Evolutionary conservation across 2,329 filamentous ascomycete genomes (phyloP).

Genomic region (Fusarium tanahbumbuense): DNA sequence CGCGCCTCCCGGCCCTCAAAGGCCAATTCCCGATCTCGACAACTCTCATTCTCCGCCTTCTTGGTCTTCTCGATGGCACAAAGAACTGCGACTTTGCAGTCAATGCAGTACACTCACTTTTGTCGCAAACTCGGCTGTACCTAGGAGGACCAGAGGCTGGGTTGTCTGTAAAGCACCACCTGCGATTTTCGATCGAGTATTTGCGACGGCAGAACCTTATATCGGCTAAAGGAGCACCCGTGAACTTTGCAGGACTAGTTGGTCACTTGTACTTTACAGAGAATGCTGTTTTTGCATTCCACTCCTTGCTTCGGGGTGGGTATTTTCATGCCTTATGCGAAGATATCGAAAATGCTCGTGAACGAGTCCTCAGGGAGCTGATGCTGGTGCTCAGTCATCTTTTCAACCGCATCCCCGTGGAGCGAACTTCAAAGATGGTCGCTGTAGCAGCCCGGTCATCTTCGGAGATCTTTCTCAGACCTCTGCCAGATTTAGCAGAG

Average conservation of each 20-base stretch:
- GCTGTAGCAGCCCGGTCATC: conserved; percentile 66
- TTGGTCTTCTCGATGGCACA: conserved; percentile 74
- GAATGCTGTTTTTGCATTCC: conserved; percentile 80
- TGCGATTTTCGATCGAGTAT: conserved; percentile 86
- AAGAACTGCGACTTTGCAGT: conserved; percentile 71
- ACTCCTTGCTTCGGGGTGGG: conserved; percentile 76
- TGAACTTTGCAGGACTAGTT: conserved; percentile 78
- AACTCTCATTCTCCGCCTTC: conserved; percentile 75
- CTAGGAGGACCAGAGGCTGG: conserved; percentile 76
- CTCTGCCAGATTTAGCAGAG: conserved; percentile 68
- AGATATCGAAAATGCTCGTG: conserved; percentile 62
- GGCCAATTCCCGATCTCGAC: conserved; percentile 85
- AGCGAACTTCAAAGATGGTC: conserved; percentile 58
- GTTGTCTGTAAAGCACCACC: conserved; percentile 77
- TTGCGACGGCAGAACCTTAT: conserved; percentile 76
- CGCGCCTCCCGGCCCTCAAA: conserved; percentile 76
- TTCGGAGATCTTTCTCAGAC: conserved; percentile 73
- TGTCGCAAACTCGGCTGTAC: conserved; percentile 77
- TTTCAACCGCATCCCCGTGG: conserved; percentile 70
- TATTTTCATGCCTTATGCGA: conserved; percentile 74
- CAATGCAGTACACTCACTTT: conserved; percentile 71
- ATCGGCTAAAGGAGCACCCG: conserved; percentile 67
- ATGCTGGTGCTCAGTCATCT: conserved; percentile 77
- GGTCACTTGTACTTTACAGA: conserved; percentile 82
- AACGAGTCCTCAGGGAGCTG: conserved; percentile 66